Conservation (phyloP, 495 filamentous ascomycete genomes). For the Pyronema domesticum region DNA sequence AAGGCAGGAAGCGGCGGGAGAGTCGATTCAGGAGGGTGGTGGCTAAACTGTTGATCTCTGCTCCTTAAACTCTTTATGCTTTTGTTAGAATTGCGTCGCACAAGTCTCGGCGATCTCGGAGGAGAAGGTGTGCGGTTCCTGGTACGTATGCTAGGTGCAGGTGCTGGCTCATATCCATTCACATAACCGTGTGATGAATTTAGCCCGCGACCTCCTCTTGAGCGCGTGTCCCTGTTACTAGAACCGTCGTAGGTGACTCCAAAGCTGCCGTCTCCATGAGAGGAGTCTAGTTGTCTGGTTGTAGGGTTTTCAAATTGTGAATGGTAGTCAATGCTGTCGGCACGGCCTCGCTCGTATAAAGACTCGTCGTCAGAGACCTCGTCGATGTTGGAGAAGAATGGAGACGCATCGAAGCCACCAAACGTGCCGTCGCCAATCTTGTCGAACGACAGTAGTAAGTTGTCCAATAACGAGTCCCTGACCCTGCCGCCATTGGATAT, state of each 20-base stretch:
- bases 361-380: conserved; percentile 27
- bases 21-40: conserved; percentile 20
- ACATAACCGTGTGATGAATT: conserved; percentile 23
- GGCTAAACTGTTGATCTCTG: conserved; percentile 20
- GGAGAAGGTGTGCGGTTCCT: conserved; percentile 33
- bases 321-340: conserved; percentile 5
- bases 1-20: conserved; percentile 27
- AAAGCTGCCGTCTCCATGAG: conserved; percentile 17
- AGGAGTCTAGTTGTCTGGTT: not conserved
- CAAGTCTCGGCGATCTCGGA: conserved; percentile 29
- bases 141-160: conserved; percentile 67
- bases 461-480: conserved; percentile 75
- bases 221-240: conserved; percentile 24
- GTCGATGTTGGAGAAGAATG: conserved; percentile 22
- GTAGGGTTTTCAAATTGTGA: conserved; percentile 6
- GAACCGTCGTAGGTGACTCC: conserved; percentile 17
- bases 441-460: conserved; percentile 80
- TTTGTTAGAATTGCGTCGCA: conserved; percentile 21
- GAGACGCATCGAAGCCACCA: conserved; percentile 22
- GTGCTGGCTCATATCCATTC: conserved; percentile 40
- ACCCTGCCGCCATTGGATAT: conserved; percentile 55
- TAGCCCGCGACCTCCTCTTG: conserved; percentile 15
- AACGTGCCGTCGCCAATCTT: conserved; percentile 38
- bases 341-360: conserved; percentile 18
- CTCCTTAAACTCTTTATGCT: conserved; percentile 22